phyloP scores from a whole-genome alignment of 2,329 filamentous ascomycete genomes.

The Capronia coronata region DNA sequence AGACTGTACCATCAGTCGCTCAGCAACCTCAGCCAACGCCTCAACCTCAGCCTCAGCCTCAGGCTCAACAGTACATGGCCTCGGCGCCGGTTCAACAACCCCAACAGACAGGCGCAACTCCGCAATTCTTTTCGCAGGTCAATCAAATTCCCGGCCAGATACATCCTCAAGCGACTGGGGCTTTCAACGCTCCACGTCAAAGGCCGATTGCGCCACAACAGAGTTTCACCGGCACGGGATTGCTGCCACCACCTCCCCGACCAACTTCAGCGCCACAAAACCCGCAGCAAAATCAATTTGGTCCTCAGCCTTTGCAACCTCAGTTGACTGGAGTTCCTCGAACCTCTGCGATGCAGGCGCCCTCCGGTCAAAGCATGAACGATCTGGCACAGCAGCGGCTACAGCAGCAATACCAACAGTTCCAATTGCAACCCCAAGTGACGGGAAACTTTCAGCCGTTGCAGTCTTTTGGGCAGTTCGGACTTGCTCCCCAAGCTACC shows the following conservation, averaged over 20 bases:
- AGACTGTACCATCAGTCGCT: conserved; percentile 33
- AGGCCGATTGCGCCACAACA: conserved; percentile 61
- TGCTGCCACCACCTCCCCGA: conserved; percentile 73
- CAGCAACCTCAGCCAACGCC: conserved; percentile 36
- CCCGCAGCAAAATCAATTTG: conserved; percentile 62
- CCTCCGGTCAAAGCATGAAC: conserved; percentile 68
- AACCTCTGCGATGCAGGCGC: conserved; percentile 53
- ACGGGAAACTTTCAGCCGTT: conserved; percentile 52
- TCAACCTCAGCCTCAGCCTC: conserved; percentile 33
- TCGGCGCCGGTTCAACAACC: conserved; percentile 35
- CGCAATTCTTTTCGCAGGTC: conserved; percentile 48
- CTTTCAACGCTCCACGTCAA: conserved; percentile 46
- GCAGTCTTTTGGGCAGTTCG: conserved; percentile 34
- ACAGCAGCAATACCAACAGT: conserved; percentile 50
- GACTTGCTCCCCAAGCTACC: conserved; percentile 43
- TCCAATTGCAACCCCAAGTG: conserved; percentile 53
- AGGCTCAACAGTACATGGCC: conserved; percentile 31
- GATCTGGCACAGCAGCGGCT: conserved; percentile 63
- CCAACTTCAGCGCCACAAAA: conserved; percentile 84
- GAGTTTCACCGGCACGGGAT: conserved; percentile 51
- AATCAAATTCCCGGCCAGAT: conserved; percentile 32
- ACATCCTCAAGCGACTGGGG: conserved; percentile 30
- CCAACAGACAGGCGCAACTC: conserved; percentile 39
- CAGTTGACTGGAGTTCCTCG: conserved; percentile 72
- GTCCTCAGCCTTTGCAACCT: conserved; percentile 67